Conservation (phyloP, 352 stramenopile species). For the Globisporangium rhizosaccharum region DNA sequence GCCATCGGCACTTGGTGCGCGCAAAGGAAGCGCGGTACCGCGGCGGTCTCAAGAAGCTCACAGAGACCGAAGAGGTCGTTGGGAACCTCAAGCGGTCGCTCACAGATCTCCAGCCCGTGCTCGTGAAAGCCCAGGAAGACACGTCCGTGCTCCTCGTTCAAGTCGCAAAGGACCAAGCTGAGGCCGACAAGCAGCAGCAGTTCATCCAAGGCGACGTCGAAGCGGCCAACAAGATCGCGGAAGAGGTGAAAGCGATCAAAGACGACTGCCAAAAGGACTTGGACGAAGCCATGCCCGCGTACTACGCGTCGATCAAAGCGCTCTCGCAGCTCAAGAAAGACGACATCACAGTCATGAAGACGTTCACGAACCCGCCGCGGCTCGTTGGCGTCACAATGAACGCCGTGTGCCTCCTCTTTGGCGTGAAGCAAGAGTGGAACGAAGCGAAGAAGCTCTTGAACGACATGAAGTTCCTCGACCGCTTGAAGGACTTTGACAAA, state of each 20-base stretch:
- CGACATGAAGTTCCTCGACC: constrained; percentile 91
- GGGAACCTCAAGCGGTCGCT: constrained; percentile 88
- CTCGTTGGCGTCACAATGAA: constrained; percentile 91
- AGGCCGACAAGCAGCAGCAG: constrained; percentile 88
- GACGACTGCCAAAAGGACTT: constrained; percentile 92
- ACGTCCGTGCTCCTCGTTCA: constrained; percentile 80
- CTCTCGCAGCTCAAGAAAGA: constrained; percentile 91
- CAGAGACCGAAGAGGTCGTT: constrained; percentile 91
- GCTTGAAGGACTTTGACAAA: constrained; percentile 85
- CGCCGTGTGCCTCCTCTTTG: constrained; percentile 88
- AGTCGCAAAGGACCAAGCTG: constrained; percentile 89
- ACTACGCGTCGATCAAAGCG: constrained; percentile 88
- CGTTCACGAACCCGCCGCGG: constrained; percentile 87
- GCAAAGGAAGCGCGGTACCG: constrained; percentile 80
- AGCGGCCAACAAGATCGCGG: constrained; percentile 88
- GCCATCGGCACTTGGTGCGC: constrained; percentile 78
- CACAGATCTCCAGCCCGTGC: constrained; percentile 88
- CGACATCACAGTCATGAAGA: constrained; percentile 90
- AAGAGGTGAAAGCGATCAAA: constrained; percentile 91
- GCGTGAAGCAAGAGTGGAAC: constrained; percentile 88
- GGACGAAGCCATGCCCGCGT: constrained; percentile 90
- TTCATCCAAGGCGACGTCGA: constrained; percentile 90
- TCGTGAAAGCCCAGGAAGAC: constrained; percentile 87
- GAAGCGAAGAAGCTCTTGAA: constrained; percentile 89
- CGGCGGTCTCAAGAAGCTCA: constrained; percentile 88